Base-by-base conservation (phyloP, 2,329 filamentous ascomycete genomes). In the Fulvia fulva region DNA sequence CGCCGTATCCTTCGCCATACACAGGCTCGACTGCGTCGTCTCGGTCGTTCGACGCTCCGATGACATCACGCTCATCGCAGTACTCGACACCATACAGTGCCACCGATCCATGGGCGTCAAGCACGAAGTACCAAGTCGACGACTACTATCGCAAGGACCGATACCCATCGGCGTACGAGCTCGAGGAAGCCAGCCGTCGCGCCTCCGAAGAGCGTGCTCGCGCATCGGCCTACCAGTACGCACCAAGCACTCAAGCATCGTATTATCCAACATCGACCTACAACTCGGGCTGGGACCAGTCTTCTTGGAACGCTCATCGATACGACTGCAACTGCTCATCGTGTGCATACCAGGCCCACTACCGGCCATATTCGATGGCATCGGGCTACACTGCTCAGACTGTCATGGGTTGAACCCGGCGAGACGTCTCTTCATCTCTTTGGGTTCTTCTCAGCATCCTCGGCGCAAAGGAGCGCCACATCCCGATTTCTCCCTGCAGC, bases 1-100 rank as follows among this genome's bases (percentile, higher is more conserved):
- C 73, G 47, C 68, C 71, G 12, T 74, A 73, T 62, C 72, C 71
- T 34, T 67, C 68, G 23, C 68, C 71, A n/a, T 71, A 71, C 63
- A 67, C 62, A n/a, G 64, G 65, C n/a, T 67, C 55, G 60, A 60
- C 53, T 53, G 59, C 56, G 14, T 60, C 55, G 26, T 55, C 56
- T 12, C 61, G 62, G 37, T 63, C 65, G 21, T 68, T 68, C 46
- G 68, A 69, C 41, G 61, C 63, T 25, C 67, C 68, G 0, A 58
- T 66, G 30, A 71, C 71, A 6, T 62, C 68, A 25, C 65, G 67
- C n/a, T 67, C 69, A 3, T 69, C 69, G 37, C 65, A 68, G 45
- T 72, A 68, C 58, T 62, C 63, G 26, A 71, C 69, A 7, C 66
- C 70, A 3, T 74, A 73, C 66, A 65, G 56, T 21, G 61, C 70